Evolutionary conservation across 176 grass and related monocot genomes (phyloP).

Genomic region (Pontederia crassipes): DNA sequence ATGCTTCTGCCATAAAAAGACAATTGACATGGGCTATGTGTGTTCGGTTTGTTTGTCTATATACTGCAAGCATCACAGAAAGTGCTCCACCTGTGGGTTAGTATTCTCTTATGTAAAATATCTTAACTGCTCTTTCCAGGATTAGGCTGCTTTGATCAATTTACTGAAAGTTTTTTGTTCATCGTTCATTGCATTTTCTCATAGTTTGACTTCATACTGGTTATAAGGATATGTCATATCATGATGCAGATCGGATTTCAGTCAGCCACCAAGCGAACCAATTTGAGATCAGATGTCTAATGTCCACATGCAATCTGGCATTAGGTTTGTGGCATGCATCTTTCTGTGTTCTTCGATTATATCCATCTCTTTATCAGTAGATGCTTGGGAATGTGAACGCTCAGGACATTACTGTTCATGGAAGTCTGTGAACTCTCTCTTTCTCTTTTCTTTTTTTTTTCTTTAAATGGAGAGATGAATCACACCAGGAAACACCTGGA

Average conservation of each 20-base stretch:
- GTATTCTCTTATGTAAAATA: slow-evolving; percentile 14
- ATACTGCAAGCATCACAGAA: slow-evolving; percentile 97
- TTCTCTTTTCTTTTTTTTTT: no score
- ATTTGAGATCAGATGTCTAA: background rate
- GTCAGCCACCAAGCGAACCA: background rate
- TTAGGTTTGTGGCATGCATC: no score
- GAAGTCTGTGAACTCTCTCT: no score
- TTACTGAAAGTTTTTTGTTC: background rate
- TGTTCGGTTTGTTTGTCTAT: slow-evolving; percentile 98
- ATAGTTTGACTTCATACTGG: background rate
- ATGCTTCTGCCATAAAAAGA: slow-evolving; percentile 98
- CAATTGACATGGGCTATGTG: slow-evolving; percentile 92
- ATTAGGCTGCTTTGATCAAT: background rate
- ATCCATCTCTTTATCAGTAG: no score
- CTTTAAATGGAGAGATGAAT: no score
- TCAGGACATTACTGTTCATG: no score
- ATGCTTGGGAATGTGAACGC: no score
- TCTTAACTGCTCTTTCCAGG: no score
- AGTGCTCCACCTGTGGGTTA: slow-evolving; percentile 90
- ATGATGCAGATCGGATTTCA: slow-evolving; percentile 6
- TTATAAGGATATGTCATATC: background rate
- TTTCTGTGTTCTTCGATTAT: no score
- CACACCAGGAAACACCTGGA: no score
- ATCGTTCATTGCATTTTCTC: background rate
- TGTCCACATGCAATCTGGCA: no score